Evolutionary conservation across 192 early-diverging fungal genomes (phyloP), one percentile per base, ranked within the genome.

Genomic region (Podila verticillata): DNA sequence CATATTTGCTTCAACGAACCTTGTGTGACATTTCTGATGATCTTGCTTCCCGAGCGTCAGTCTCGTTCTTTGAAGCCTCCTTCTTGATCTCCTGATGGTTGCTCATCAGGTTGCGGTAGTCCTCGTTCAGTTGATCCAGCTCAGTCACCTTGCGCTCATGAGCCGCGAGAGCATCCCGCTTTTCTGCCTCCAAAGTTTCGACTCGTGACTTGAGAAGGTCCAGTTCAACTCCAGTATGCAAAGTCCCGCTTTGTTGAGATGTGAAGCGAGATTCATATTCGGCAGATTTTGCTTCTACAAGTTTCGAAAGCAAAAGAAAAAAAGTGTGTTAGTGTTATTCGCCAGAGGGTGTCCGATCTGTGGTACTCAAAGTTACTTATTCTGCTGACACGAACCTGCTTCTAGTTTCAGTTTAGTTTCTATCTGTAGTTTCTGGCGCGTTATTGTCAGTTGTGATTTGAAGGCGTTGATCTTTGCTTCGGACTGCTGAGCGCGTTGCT

Each of bases 41-140:
- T 34, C 72, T 80, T 30, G 77, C 65, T 35, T 80, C 77, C 12
- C 77, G 77, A 6, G 70, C 32, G 57, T 80, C 77, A 2, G 77
- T 67, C 47, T 80, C 77, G 29, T 68, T 57, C 57, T 64, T 67
- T 29, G 77, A 61, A 0, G 65, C 24, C 36, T 80, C 77, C 48
- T 68, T 80, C 70, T 72, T 68, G 47, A 72, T 26, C 15, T 72
- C 77, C 57, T 72, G 77, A 20, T 80, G 72, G 12, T 44, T 66
- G 44, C 26, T 31, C 2, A 70, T 68, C 61, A 80, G 63, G 51
- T 30, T 19, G 44, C 72, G 65, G n/a, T 72, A 80, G 48, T 80
- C 77, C 48, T 70, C 61, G 29, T 80, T 80, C 20, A 60, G 3
- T 28, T 80, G 70, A 30, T 80, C 64, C 70, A 68, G 28, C 29